Percentiles rank a stretch among this genome's conserved stretches.
Evolutionary conservation across 2,329 filamentous ascomycete genomes (phyloP).

Genomic region (Gaeumannomyces sp.): DNA sequence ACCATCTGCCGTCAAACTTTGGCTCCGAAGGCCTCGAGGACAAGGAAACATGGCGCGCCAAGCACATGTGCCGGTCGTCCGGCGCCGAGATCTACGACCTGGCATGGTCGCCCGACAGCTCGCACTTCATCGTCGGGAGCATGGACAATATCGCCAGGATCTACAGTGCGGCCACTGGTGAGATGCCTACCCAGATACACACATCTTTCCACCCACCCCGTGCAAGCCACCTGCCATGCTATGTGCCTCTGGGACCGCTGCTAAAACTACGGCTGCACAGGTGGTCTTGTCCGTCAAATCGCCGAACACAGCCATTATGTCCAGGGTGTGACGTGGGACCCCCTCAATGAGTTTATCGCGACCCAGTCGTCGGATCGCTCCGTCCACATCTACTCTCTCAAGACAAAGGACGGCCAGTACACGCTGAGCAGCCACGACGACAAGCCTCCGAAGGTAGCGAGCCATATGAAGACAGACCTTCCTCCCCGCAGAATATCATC

Average conservation of each 20-base stretch:
- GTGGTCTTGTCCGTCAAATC: constrained; percentile 76
- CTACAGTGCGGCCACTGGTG: constrained; percentile 89
- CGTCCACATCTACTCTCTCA: constrained; percentile 93
- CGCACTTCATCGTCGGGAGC: constrained; percentile 95
- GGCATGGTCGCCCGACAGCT: constrained; percentile 95
- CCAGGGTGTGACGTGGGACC: constrained; percentile 97
- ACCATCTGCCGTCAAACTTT: constrained; percentile 55
- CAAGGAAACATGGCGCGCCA: constrained; percentile 93
- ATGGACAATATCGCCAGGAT: constrained; percentile 99
- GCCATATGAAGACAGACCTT: constrained; percentile 77
- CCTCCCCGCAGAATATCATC: constrained; percentile 85
- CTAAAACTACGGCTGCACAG: constrained; percentile 24
- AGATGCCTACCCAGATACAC: too few species aligned
- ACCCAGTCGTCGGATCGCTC: constrained; percentile 98
- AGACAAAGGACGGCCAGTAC: constrained; percentile 94
- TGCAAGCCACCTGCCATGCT: neutral
- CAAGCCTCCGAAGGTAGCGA: constrained; percentile 73
- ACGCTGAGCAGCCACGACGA: constrained; percentile 59
- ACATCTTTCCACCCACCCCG: too few species aligned
- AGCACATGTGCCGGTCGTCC: constrained; percentile 94
- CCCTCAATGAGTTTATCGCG: constrained; percentile 93
- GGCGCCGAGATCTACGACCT: constrained; percentile 97
- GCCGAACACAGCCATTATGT: constrained; percentile 98
- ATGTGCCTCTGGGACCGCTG: neutral
- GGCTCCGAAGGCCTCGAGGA: constrained; percentile 85